Evolutionary conservation across 1,284 basidiomycete species (phyloP), one percentile per base, ranked within the genome.

Genomic region (Puccinia triticina): DNA sequence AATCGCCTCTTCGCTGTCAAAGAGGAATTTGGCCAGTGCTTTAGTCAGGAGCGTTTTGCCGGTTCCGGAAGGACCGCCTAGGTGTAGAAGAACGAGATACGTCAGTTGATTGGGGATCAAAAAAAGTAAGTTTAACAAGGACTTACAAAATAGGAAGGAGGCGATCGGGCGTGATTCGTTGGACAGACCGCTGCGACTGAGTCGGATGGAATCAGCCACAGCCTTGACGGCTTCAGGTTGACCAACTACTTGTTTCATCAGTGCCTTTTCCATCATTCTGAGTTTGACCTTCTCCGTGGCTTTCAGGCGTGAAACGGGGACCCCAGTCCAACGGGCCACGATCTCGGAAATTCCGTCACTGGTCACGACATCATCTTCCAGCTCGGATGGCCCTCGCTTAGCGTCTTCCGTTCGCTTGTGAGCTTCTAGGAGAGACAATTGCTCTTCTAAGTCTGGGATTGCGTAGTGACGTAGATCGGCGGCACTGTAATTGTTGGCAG

Each of bases 391-490:
- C 1, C 87, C 84, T 83, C 86, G 84, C 84, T 88, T 84, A 61
- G 85, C 86, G 61, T 86, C 86, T 82, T 89, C 88, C 66, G 86
- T 87, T 83, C 89, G 88, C 85, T 89, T 90, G 57, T 87, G 86
- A 14, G 85, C 85, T 85, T 90, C 89, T 50, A 91, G 87, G 83
- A 87, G 85, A 79, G 87, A 87, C 83, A 98, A 90, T 73, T 92
- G 91, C 79, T 89, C 88, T 86, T 95, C 92, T n/a, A 96, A 89
- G 85, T 98, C 94, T 18, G 97, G 96, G 61, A 99, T 91, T 14
- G 95, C 95, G 86, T 94, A 95, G 88, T 95, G 97, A 79, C 93
- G 92, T 83, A 98, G 89, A 87, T 98, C 96, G 77, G 95, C 95
- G 5, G 86, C 79, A 26, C 79, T 80, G 26, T 59, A 40, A 55